Base-by-base conservation (phyloP, 225 moss, liverwort and hornwort species). In the Asterella californica region DNA sequence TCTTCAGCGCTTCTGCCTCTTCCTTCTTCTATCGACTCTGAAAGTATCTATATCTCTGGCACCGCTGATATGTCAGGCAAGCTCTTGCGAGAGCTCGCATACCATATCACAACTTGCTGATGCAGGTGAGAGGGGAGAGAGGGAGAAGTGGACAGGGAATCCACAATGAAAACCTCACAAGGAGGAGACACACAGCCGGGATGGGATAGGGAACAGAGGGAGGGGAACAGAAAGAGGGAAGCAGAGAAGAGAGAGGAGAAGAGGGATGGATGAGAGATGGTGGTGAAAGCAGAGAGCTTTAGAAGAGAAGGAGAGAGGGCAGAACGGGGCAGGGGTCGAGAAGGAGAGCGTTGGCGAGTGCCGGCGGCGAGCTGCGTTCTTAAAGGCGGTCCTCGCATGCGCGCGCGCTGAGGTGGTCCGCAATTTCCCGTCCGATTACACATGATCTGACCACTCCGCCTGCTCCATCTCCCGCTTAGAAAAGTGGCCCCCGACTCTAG, bases 301-400 rank as follows among this genome's bases (percentile, higher is more conserved):
- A 76, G 81, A 70, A 55, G 79, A 42, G 73, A 73, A 70, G 42
- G 61, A 66, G 67, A 52, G 22, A 80, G 36, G 54, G 71, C 15
- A 75, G 57, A 61, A 63, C 45, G 42, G 45, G 74, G 54, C 34
- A 37, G 72, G 72, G 60, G 71, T 19, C 19, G 77, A 78, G 71
- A 71, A 48, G 64, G 78, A 74, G 82, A 72, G n/a, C 72, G 82
- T 73, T 78, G 82, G 45, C 49, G 22, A 78, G 63, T 78, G 78
- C 82, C 78, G 82, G 78, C 82, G 82, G 78, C 82, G 82, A 83
- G 78, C 77, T 80, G 80, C 66, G 60, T 79, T 72, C 78, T 83
- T 83, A 83, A 83, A 83, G 82, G 82, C 82, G 59, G 73, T 78
- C 78, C 50, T 79, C 82, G 82, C 82, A 83, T 83, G 82, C 78